Base-by-base conservation (phyloP, 2,329 filamentous ascomycete genomes). In the Rutstroemia sp. region DNA sequence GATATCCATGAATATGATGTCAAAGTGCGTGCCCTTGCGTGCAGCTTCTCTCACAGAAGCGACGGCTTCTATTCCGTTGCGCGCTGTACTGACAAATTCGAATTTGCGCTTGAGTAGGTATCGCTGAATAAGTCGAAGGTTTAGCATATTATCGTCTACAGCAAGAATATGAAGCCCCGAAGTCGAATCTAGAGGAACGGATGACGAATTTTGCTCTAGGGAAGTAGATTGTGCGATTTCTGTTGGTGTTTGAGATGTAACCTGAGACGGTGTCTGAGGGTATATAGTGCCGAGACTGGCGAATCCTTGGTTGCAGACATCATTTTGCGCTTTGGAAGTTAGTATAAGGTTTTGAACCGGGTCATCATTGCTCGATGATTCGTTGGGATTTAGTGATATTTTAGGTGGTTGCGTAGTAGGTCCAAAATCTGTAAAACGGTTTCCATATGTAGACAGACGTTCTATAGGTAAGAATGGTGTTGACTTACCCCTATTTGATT, bases 1-100 rank as follows among this genome's bases (percentile, higher is more conserved):
- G 3, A 81, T 65, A 70, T 71, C 77, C 75, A 79, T 79, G 19
- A 79, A 70, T 5, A 79, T 71, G 27, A 77, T 70, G 44, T 72
- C 71, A 42, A 73, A 0, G 64, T 58, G 30, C 30, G 30, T 34
- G 30, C 30, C 10, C 30, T 34, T 34, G 30, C 10, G 62, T 21
- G 66, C 61, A 2, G 64, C 65, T 56, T 7, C 61, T 53, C 52
- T 59, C 9, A 44, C 53, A 16, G 46, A 36, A 52, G 73, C 68
- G 58, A 75, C 77, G 10, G 67, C 64, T 34, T 77, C 65, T 5
- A 78, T 65, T 6, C 77, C 77, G 59, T 79, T 72, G 5, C 58
- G 62, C 3, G 76, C 76, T 17, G 8, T 34, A 3, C 66, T 68
- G 40, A 70, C 68, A 9, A 68, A 69, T 19, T 69, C 65, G 48